Evolutionary conservation across 2,329 filamentous ascomycete genomes (phyloP).

Genomic region (Fusarium aywerte): DNA sequence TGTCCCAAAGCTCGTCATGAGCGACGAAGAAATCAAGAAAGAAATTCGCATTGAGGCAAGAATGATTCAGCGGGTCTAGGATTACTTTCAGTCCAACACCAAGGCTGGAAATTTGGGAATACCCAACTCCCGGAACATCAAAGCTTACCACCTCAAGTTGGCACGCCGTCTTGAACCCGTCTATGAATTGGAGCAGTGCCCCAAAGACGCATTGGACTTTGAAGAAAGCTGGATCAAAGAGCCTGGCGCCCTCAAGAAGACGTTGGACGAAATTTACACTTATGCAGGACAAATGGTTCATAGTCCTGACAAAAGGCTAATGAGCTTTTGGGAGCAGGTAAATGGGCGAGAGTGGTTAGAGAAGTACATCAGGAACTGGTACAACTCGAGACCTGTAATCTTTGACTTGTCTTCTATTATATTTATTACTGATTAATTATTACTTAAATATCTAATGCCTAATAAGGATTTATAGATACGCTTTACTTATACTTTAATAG

Average conservation of each 20-base stretch:
- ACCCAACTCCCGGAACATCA: not conserved
- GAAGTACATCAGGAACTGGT: not conserved
- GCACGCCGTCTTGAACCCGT: accelerated
- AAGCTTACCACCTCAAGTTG: accelerated
- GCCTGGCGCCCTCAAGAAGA: not conserved
- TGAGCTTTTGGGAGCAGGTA: too few relatives aligned
- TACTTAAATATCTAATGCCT: too few relatives aligned
- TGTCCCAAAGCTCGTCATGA: not conserved
- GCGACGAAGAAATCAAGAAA: not conserved
- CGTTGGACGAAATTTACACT: not conserved
- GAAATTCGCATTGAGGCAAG: not conserved
- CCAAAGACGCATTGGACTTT: not conserved
- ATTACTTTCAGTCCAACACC: not conserved
- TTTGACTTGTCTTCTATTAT: too few relatives aligned
- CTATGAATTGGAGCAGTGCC: not conserved
- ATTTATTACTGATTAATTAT: too few relatives aligned
- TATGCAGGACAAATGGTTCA: not conserved
- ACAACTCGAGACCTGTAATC: too few relatives aligned
- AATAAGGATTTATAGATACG: too few relatives aligned
- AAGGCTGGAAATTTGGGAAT: not conserved
- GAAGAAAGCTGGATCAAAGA: not conserved
- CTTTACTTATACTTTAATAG: too few relatives aligned
- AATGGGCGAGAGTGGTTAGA: not conserved
- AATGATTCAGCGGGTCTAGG: not conserved
- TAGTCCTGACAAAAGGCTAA: too few relatives aligned